Evolutionary conservation across 495 filamentous ascomycete species (phyloP).

Genomic region (Neurospora pannonica): DNA sequence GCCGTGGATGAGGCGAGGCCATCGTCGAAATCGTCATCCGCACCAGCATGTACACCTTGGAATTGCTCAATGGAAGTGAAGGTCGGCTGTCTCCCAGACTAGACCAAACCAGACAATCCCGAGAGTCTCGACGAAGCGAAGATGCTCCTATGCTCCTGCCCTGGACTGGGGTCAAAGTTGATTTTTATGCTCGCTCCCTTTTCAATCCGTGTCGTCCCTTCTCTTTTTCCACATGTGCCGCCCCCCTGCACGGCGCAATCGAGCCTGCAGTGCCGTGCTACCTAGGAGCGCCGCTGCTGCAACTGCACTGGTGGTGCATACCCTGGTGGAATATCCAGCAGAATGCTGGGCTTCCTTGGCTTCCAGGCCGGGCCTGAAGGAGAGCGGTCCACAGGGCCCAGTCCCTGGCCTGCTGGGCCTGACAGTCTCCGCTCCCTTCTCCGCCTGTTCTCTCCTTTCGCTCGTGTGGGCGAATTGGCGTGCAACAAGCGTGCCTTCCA

Average conservation of each 20-base stretch:
- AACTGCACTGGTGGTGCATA: background rate
- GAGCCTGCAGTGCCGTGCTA: background rate
- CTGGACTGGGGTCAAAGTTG: background rate
- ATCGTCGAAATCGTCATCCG: background rate
- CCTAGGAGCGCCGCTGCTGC: background rate
- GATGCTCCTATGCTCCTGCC: background rate
- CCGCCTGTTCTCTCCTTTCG: background rate
- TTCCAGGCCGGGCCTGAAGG: background rate
- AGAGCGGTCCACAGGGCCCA: background rate
- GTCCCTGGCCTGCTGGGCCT: constrained; percentile 3
- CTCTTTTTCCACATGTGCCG: background rate
- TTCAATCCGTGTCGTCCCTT: background rate
- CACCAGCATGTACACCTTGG: background rate
- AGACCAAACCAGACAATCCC: background rate
- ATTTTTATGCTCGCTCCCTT: background rate
- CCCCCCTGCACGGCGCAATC: background rate
- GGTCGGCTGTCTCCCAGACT: background rate
- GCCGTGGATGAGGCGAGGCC: background rate
- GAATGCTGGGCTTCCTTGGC: background rate
- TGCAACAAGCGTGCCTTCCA: background rate
- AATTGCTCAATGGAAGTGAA: background rate
- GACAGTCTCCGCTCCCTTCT: constrained; percentile 12
- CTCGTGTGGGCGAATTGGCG: background rate
- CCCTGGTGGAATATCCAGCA: background rate
- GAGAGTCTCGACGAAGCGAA: background rate